Evolutionary conservation across 2,329 filamentous ascomycete genomes (phyloP), one percentile per base, ranked within the genome.

Genomic region (Cladophialophora immunda): DNA sequence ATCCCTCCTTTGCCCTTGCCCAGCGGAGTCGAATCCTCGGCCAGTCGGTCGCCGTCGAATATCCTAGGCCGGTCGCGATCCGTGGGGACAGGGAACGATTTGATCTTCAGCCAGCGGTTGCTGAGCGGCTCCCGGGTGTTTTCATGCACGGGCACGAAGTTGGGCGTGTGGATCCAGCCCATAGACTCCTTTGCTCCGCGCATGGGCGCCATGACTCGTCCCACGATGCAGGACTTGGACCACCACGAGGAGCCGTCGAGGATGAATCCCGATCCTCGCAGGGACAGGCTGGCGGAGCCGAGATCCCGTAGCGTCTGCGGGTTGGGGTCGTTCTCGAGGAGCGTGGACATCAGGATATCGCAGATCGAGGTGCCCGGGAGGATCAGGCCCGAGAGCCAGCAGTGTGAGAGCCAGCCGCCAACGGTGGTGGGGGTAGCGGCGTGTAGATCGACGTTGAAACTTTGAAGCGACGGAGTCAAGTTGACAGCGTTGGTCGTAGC

Each of bases 181-280:
- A 87, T 85, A 65, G 82, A 85, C 59, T 85, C 83, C 38, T 77
- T 76, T 5, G 81, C 79, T 15, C 78, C 81, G 7, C 79, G 74
- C 30, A 80, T 61, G 50, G 81, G 79, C 36, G 82, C 82, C 30
- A 88, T 66, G 0, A 88, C 83, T 30, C 85, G 80, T 0, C 83
- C 84, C n/a, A 86, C 79, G 34, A 87, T 78, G 45, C 82, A 85
- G 52, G 78, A 78, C 72, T 86, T 87, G 72, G 85, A 87, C 86
- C 86, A 88, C 80, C 83, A 88, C 55, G 81, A 84, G 36, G 78
- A 78, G 3, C 76, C 79, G 7, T 76, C 71, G 66, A 85, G 65
- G 25, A 84, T 73, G 67, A 88, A 86, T 1, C 85, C 86, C 19
- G 64, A 61, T 15, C 52, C 32, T 22, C 85, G 84, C 61, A 85